Evolutionary conservation across 1,284 basidiomycete species (phyloP).

Genomic region (Veloboletus limbatus): DNA sequence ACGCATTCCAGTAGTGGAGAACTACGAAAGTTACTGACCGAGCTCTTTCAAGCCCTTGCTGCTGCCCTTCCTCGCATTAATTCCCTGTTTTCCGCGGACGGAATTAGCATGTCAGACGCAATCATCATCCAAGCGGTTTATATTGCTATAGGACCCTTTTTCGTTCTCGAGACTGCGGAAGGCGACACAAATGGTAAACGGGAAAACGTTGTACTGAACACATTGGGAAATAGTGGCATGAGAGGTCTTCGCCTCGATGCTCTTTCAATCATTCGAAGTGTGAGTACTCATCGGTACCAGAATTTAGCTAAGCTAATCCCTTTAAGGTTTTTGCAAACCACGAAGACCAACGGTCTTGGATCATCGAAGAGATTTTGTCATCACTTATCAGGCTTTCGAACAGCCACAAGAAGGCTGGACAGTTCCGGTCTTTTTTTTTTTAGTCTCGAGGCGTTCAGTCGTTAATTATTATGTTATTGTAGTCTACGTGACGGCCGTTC

Average conservation of each 20-base stretch:
- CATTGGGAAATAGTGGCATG: slow-evolving; percentile 73
- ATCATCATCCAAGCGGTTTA: slow-evolving; percentile 91
- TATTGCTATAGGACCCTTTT: slow-evolving; percentile 90
- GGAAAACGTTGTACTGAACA: slow-evolving; percentile 54
- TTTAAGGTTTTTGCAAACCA: slow-evolving; percentile 84
- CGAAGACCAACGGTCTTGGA: slow-evolving; percentile 89
- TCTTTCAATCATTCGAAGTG: slow-evolving; percentile 77
- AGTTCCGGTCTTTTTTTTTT: slow-evolving; percentile 64
- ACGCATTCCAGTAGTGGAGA: slow-evolving; percentile 38
- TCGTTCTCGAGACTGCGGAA: slow-evolving; percentile 68
- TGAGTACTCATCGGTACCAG: slow-evolving; percentile 39
- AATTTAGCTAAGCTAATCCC: slow-evolving; percentile 4
- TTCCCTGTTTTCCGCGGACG: slow-evolving; percentile 61
- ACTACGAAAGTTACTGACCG: slow-evolving; percentile 54
- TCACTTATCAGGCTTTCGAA: slow-evolving; percentile 90
- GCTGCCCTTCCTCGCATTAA: slow-evolving; percentile 69
- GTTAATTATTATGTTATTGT: slow-evolving; percentile 1
- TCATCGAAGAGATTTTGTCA: slow-evolving; percentile 91
- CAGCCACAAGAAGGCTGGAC: slow-evolving; percentile 81
- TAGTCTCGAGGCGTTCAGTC: background rate
- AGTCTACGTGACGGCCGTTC: slow-evolving; percentile 79
- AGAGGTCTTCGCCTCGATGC: slow-evolving; percentile 80
- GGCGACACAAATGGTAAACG: slow-evolving; percentile 52
- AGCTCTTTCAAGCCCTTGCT: slow-evolving; percentile 66
- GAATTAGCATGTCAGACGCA: slow-evolving; percentile 77